Percentiles rank a stretch among this genome's conserved stretches.
These are phyloP conservation scores for Chaetothyriales sp. DNA, from an alignment of 2,329 filamentous ascomycete species.

Conservation along the genomic window DNA sequence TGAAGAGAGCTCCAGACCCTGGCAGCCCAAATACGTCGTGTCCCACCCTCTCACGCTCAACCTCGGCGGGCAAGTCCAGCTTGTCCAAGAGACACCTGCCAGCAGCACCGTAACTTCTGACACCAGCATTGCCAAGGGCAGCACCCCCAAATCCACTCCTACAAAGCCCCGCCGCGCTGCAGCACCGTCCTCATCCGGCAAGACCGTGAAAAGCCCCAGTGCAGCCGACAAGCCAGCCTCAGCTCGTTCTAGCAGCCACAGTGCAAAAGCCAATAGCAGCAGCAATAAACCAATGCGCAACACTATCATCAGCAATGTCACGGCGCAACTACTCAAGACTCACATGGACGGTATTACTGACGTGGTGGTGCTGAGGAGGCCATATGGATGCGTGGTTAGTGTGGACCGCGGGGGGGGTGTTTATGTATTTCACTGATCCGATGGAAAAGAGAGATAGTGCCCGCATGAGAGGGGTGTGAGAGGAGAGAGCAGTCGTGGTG, in stretches of 20 bases:
- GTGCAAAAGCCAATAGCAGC: background rate
- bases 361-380: conserved; percentile 72
- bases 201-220: conserved; percentile 26
- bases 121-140: conserved; percentile 45
- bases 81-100: conserved; percentile 52
- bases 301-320: conserved; percentile 75
- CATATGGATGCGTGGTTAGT: conserved; percentile 85
- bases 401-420: conserved; percentile 81
- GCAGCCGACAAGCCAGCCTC: conserved; percentile 13
- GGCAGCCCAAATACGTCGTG: conserved; percentile 56
- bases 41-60: conserved; percentile 36
- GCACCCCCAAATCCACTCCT: conserved; percentile 59
- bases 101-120: conserved; percentile 23
- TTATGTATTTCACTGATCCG: conserved; percentile 56
- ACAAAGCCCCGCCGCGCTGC: conserved; percentile 13
- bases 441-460: background rate
- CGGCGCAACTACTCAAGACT: conserved; percentile 70
- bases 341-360: conserved; percentile 83
- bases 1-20: conserved; percentile 43
- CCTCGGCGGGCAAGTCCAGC: conserved; percentile 42
- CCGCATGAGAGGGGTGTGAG: too few relatives aligned
- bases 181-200: conserved; percentile 12
- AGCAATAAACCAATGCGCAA: conserved; percentile 48
- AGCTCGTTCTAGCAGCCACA: background rate
- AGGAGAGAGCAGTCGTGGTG: too few relatives aligned